These are phyloP conservation scores for Trypanosoma congolense DNA, from an alignment of 208 protist genomes.

Conservation along the genomic window DNA sequence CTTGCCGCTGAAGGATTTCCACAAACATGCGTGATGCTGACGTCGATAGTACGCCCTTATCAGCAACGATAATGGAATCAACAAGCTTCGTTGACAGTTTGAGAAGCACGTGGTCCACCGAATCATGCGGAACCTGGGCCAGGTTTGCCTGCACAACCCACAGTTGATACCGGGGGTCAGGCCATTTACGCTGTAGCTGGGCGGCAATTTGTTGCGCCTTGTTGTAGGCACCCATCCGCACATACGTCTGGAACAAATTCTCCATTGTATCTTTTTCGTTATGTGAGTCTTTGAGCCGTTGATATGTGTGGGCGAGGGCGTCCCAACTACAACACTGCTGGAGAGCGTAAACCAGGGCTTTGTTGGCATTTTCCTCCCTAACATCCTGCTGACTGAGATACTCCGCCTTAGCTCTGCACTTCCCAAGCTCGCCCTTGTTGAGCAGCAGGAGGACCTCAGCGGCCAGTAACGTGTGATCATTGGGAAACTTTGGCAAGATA, in stretches of 20 bases:
- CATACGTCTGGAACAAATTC: constrained; percentile 74
- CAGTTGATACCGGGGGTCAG: constrained; percentile 63
- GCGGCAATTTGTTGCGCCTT: constrained; percentile 56
- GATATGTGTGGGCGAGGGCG: constrained; percentile 55
- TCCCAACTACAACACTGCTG: constrained; percentile 74
- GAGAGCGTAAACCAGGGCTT: constrained; percentile 60
- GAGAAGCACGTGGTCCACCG: constrained; percentile 60
- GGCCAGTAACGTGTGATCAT: constrained; percentile 42
- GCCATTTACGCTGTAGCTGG: constrained; percentile 58
- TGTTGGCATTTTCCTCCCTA: constrained; percentile 49
- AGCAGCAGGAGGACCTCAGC: constrained; percentile 58
- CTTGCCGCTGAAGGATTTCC: constrained; percentile 71
- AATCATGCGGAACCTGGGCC: constrained; percentile 63
- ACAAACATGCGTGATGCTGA: constrained; percentile 74
- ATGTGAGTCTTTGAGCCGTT: constrained; percentile 43
- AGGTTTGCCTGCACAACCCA: constrained; percentile 81
- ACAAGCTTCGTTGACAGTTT: constrained; percentile 71
- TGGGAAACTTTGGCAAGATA: constrained; percentile 51
- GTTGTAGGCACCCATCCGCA: constrained; percentile 70
- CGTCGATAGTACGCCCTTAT: constrained; percentile 48
- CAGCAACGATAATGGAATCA: constrained; percentile 49
- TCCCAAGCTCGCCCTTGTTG: constrained; percentile 25
- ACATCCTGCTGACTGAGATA: constrained; percentile 38
- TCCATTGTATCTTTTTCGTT: constrained; percentile 58
- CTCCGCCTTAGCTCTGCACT: constrained; percentile 43